Evolutionary conservation across 2,329 filamentous ascomycete genomes (phyloP).

Genomic region (Stachybotrys chlorohalonatus): DNA sequence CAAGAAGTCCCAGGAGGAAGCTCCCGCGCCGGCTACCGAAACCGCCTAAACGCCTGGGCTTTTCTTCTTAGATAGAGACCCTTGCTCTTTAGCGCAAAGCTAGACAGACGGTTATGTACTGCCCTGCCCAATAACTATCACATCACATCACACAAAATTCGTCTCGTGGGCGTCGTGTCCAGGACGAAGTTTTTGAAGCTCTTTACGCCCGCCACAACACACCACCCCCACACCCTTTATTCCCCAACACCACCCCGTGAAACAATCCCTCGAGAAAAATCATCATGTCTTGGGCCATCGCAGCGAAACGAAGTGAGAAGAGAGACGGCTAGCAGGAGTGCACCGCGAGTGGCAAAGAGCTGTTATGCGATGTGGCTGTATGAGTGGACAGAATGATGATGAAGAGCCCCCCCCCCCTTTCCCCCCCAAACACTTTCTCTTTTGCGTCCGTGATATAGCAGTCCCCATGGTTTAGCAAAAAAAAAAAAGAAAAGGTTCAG

Average conservation of each 20-base stretch:
- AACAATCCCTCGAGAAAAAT: background rate
- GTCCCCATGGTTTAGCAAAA: background rate
- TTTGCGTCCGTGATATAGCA: background rate
- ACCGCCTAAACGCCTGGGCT: constrained; percentile 1
- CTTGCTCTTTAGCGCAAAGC: background rate
- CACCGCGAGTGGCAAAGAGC: background rate
- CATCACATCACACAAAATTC: background rate
- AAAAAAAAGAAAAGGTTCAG: background rate
- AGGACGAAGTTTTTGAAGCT: background rate
- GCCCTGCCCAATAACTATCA: background rate
- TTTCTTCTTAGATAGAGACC: background rate
- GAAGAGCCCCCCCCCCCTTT: background rate
- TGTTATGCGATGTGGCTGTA: background rate
- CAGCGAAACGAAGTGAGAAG: background rate
- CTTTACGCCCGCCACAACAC: background rate
- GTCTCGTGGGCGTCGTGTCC: background rate
- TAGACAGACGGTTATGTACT: background rate
- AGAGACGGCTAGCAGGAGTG: background rate
- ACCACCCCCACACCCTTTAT: background rate
- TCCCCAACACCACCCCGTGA: background rate
- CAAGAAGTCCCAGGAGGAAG: constrained; percentile 31
- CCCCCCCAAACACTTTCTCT: background rate
- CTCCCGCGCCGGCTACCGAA: background rate
- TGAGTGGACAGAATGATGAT: background rate
- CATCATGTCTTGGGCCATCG: background rate